Base-by-base conservation (phyloP, 345 rosid genomes). In the Orychophragmus violaceus region DNA sequence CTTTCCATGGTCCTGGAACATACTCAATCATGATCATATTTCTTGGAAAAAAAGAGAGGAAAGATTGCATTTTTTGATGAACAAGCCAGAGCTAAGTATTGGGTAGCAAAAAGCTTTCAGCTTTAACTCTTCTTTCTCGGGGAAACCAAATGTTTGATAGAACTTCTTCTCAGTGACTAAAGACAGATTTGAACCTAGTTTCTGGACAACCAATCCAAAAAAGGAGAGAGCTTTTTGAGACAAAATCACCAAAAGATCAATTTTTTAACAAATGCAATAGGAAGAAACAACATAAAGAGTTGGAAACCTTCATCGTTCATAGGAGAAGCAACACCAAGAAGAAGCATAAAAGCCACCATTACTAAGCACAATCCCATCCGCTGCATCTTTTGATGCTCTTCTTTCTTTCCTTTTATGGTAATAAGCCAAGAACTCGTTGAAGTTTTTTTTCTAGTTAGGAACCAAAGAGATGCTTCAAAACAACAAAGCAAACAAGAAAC, bases 291-390 rank as follows among this genome's bases (percentile, higher is more conserved):
- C 44, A 14, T 1, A 24, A 14, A 14, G 6, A 16, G n/a, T 8
- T 18, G 6, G 1, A 0, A 39, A 87, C 96, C 96, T 86, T 89
- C 91, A 14, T 82, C 69, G 29, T 44, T 82, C 33, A 76, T 74
- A 4, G 91, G 41, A 17, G 82, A 71, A 64, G 83, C 87, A 37
- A 68, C 28, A 65, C 86, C 69, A 59, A 68, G 66, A 19, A 72
- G 69, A n/a, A n/a, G n/a, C 49, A 81, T 37, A 49, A 60, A 32
- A 28, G 69, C 29, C 63, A 39, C 69, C 41, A 79, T 68, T 37
- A n/a, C n/a, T n/a, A n/a, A n/a, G n/a, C n/a, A n/a, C n/a, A n/a
- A n/a, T n/a, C n/a, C n/a, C n/a, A n/a, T n/a, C n/a, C n/a, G 58
- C 70, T 54, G 61, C 64, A 27, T 68, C 75, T 53, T 75, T n/a